Evolutionary conservation across 768 basidiomycete genomes (phyloP).

Genomic region (Suillus paluster): DNA sequence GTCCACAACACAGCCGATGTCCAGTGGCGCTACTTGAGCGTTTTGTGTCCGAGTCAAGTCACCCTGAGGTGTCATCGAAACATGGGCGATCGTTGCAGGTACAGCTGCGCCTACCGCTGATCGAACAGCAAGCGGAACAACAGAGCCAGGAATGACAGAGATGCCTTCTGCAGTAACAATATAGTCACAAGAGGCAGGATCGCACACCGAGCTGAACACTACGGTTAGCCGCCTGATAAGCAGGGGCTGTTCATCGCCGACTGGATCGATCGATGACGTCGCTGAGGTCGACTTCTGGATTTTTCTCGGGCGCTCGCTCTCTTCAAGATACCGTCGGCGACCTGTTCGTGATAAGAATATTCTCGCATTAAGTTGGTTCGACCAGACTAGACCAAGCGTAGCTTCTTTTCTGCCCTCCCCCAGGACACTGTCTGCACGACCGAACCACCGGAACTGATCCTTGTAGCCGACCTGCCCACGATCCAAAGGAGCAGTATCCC

Average conservation of each 20-base stretch:
- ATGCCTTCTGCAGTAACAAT: slow-evolving; percentile 70
- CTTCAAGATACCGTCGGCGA: slow-evolving; percentile 60
- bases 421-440: slow-evolving; percentile 59
- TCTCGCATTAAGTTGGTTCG: slow-evolving; percentile 87
- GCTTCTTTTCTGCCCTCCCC: slow-evolving; percentile 76
- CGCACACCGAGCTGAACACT: slow-evolving; percentile 71
- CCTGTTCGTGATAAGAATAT: slow-evolving; percentile 83
- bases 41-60: slow-evolving; percentile 7
- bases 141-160: slow-evolving; percentile 31
- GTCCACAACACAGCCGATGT: slow-evolving; percentile 39
- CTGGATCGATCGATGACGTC: slow-evolving; percentile 12
- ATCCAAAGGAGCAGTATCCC: slow-evolving; percentile 17
- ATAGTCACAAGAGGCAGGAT: slow-evolving; percentile 72
- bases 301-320: slow-evolving; percentile 35
- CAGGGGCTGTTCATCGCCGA: slow-evolving; percentile 44
- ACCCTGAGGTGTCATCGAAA: not conserved
- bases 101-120: not conserved
- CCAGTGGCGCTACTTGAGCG: slow-evolving; percentile 39
- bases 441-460: slow-evolving; percentile 79
- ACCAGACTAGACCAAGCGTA: slow-evolving; percentile 88
- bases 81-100: not conserved
- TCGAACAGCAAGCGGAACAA: slow-evolving; percentile 10
- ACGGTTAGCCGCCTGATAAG: slow-evolving; percentile 75
- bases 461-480: slow-evolving; percentile 59
- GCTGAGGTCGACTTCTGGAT: slow-evolving; percentile 12